phyloP scores from a whole-genome alignment of 495 filamentous ascomycete species.

The Hyaloscypha variabilis region DNA sequence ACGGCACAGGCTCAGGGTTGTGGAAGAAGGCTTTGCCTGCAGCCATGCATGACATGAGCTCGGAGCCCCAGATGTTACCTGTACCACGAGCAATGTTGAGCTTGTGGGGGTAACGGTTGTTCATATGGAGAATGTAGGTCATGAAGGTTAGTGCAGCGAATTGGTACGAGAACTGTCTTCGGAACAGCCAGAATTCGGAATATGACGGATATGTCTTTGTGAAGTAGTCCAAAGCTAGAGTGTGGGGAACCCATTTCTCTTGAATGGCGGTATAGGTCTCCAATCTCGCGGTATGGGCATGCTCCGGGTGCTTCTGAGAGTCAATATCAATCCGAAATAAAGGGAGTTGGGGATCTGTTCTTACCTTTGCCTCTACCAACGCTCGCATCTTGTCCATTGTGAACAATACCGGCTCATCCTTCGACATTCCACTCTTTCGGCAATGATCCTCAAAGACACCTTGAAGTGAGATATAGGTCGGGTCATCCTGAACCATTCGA shows the following conservation, averaged over 20 bases:
- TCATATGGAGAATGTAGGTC: constrained; percentile 97
- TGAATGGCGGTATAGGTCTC: constrained; percentile 92
- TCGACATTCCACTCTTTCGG: constrained; percentile 77
- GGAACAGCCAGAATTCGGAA: constrained; percentile 96
- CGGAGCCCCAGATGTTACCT: constrained; percentile 95
- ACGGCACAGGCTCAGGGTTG: constrained; percentile 91
- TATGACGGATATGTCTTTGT: constrained; percentile 85
- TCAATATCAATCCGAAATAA: constrained; percentile 19
- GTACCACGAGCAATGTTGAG: constrained; percentile 85
- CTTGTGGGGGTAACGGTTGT: constrained; percentile 91
- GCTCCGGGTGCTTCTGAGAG: constrained; percentile 60
- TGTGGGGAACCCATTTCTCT: constrained; percentile 83
- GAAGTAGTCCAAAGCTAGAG: constrained; percentile 85
- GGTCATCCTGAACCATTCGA: constrained; percentile 90
- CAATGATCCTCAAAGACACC: constrained; percentile 96
- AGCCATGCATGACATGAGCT: constrained; percentile 85
- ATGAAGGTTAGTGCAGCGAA: constrained; percentile 96
- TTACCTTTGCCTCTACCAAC: constrained; percentile 65
- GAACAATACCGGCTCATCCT: constrained; percentile 93
- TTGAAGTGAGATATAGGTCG: constrained; percentile 92
- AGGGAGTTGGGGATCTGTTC: background rate
- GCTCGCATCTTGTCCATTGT: constrained; percentile 90
- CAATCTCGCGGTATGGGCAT: constrained; percentile 63
- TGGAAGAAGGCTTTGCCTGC: constrained; percentile 82
- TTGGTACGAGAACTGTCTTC: constrained; percentile 93